A percentile compares a stretch with the other conserved stretches of the same genome.
These are phyloP conservation scores for Cordyceps javanica DNA, from an alignment of 2,329 filamentous ascomycete genomes.

Conservation along the genomic window DNA sequence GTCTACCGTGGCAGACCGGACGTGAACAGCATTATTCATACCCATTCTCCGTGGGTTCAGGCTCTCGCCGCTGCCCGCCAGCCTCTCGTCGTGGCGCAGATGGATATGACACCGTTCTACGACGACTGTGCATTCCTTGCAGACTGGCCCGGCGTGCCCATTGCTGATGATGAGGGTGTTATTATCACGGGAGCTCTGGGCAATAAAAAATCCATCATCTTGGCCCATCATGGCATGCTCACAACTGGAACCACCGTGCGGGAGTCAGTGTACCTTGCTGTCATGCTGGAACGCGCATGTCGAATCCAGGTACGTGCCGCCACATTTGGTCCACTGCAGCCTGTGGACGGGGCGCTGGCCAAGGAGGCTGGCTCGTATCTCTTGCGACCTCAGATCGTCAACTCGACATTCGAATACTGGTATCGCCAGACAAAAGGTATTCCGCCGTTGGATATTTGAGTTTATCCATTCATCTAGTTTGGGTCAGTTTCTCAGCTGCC, in stretches of 20 bases:
- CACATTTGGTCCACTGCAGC: slow-evolving; percentile 1
- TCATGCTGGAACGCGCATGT: slow-evolving; percentile 1
- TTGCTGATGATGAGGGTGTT: slow-evolving; percentile 10
- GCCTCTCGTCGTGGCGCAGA: slow-evolving; percentile 11
- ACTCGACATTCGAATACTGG: slow-evolving; percentile 10
- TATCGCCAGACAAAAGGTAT: neutral
- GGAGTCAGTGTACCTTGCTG: slow-evolving; percentile 3
- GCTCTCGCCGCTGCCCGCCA: slow-evolving; percentile 4
- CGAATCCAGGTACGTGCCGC: slow-evolving; percentile 5
- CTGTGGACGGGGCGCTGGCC: slow-evolving; percentile 1
- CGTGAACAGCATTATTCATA: slow-evolving; percentile 10
- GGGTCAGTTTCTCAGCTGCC: neutral
- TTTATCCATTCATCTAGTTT: neutral
- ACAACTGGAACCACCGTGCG: slow-evolving; percentile 4
- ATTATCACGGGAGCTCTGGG: slow-evolving; percentile 5
- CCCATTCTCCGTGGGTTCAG: slow-evolving; percentile 10
- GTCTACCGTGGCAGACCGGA: neutral
- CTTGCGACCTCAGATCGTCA: neutral
- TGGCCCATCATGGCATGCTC: slow-evolving; percentile 10
- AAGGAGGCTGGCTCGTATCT: neutral
- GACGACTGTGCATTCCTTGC: slow-evolving; percentile 7
- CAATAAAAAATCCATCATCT: neutral
- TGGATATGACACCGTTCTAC: slow-evolving; percentile 10
- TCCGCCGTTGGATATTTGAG: neutral
- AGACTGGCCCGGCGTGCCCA: slow-evolving; percentile 9